Base-by-base conservation (phyloP, 306 rosid genomes). In the Mucuna pruriens region DNA sequence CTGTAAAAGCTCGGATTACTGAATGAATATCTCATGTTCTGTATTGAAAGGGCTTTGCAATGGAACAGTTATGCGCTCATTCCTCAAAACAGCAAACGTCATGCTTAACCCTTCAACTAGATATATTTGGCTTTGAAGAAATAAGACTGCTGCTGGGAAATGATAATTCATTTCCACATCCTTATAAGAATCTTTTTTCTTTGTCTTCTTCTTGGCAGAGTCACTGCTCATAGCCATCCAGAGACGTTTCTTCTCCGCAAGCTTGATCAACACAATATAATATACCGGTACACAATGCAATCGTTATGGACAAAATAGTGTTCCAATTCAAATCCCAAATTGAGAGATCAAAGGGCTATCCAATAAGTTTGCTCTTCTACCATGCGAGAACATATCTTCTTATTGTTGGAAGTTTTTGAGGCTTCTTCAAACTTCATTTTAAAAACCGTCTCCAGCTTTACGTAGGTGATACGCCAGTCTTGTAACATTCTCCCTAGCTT, bases 241-340 rank as follows among this genome's bases (percentile, higher is more conserved):
- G 60, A 93, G 82, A 89, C 88, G 94, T 76, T 84, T 91, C 82
- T 91, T 95, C 87, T 95, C 97, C 2, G 88, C 88, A 33, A 89
- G 94, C 89, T 93, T 95, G 88, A 90, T 83, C 86, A 89, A 81
- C 75, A 91, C 90, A 82, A 85, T 89, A 82, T 92, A 86, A 93
- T 88, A 69, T 95, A 93, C 99, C 99, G 93, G 84, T 95, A 95
- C 39, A 91, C 97, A 97, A 95, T 95, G 89, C 97, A 93, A 87
- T 93, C 93, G 82, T 95, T 96, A 87, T 91, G 88, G n/a, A 87
- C 82, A 19, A 97, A 87, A 79, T 95, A 95, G 26, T 93, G 95
- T 82, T 95, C 97, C 86, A 95, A 77, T 74, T 95, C 99, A 77
- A 95, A 95, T 80, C 99, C 99, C 86, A 95, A 86, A 72, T 86